Base-by-base conservation (phyloP, 257 asterid genomes). In the Ballota nigra region DNA sequence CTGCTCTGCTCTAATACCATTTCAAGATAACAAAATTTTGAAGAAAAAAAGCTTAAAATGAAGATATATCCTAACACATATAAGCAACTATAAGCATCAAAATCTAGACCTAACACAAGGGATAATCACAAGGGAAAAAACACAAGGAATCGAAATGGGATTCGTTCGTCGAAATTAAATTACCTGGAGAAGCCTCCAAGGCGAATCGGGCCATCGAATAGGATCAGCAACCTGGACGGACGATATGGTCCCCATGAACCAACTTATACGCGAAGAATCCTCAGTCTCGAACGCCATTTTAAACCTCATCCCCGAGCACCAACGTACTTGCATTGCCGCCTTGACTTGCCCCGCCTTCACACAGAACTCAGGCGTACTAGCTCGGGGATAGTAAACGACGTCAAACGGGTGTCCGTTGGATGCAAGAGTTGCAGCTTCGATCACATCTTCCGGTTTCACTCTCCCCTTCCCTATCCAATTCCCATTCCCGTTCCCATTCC, bases 151-250 rank as follows among this genome's bases (percentile, higher is more conserved):
- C 4, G 52, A 43, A 24, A 33, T 19, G 28, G 47, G 62, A 63
- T 63, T n/a, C 0, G 38, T 24, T 52, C 36, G 16, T 40, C 5
- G 69, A 47, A 61, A 68, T 41, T 23, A 79, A 57, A 57, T 69
- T 81, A 93, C 99, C 98, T 82, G 96, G 23, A 94, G 97, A 77
- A 91, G 92, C 84, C 96, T 88, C 99, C 99, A 94, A 1, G 98
- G 99, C 0, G 99, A 94, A 82, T 87, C 96, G 0, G 99, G 96
- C 99, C 99, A 94, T 36, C 75, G 89, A 69, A 89, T 60, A 4
- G 99, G 96, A 79, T 94, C 97, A 9, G 90, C 89, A 63, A 86
- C 88, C 69, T 91, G 97, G 52, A 77, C 96, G 0, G 96, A 77
- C 0, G 97, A 84, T 60, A 91, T 78, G 58, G 97, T 94, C 58